A percentile compares a stretch with the other conserved stretches of the same genome.
Evolutionary conservation across 345 rosid species (phyloP).

Genomic region (Limnanthes douglasii): DNA sequence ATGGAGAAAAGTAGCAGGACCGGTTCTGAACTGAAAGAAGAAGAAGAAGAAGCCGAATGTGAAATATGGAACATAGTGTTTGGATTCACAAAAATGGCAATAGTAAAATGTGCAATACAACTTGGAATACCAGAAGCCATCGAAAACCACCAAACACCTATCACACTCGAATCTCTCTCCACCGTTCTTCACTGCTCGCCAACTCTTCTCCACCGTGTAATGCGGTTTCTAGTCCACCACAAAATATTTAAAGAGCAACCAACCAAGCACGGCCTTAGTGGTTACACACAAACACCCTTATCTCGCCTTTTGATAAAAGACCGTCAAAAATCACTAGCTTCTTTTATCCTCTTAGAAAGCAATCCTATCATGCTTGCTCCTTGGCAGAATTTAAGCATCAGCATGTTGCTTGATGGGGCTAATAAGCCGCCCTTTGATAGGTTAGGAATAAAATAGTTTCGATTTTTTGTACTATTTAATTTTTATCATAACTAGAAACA

Average conservation of each 20-base stretch:
- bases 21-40: constrained; percentile 10
- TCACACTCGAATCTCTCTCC: constrained; percentile 37
- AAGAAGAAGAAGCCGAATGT: constrained; percentile 26
- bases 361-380: constrained; percentile 41
- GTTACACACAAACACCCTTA: constrained; percentile 36
- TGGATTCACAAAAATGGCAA: constrained; percentile 41
- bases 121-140: constrained; percentile 57
- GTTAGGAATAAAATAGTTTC: no score
- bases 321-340: constrained; percentile 25
- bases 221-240: constrained; percentile 48
- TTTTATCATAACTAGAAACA: no score
- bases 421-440: constrained; percentile 22
- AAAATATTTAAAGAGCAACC: constrained; percentile 26
- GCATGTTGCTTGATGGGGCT: constrained; percentile 9
- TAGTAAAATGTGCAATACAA: constrained; percentile 64
- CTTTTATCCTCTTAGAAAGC: constrained; percentile 25
- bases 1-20: constrained; percentile 10
- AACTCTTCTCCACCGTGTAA: constrained; percentile 34
- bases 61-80: constrained; percentile 42
- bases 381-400: constrained; percentile 34
- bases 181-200: constrained; percentile 29
- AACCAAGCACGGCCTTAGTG: constrained; percentile 5
- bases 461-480: no score
- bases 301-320: constrained; percentile 33
- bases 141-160: constrained; percentile 24